Evolutionary conservation across 345 rosid species (phyloP), one percentile per base, ranked within the genome.

Genomic region (Populus simonii): DNA sequence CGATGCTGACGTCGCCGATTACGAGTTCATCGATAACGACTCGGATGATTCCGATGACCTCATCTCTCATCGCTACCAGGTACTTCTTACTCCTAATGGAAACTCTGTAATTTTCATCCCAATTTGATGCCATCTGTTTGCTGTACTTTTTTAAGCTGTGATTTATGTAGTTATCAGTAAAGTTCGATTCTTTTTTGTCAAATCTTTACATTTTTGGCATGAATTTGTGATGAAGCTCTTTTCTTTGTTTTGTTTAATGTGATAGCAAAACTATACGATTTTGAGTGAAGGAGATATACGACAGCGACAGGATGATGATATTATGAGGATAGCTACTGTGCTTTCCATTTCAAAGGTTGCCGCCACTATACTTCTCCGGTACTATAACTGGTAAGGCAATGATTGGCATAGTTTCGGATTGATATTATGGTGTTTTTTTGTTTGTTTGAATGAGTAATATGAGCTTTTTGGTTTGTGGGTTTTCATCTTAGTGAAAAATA

Each of bases 11-110:
- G 77, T 80, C 23, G 90, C 84, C 66, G 97, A 89, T 71, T 92
- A 86, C 75, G 91, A 84, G 84, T 92, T 92, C 85, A 87, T 90
- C 57, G 94, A 91, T 41, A 83, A 92, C 80, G 93, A 83, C 75
- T 85, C 91, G 68, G 94, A 89, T 80, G 97, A 92, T 84, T 89
- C 92, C 68, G 91, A 89, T 70, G 91, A 87, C 75, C 84, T 89
- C 80, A 49, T 84, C 80, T 89, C 86, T 70, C 89, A 86, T 77
- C 92, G 94, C 66, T 87, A 86, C 78, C 94, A 88, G 93, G 97
- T 89, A 22, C 36, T 17, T 62, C 47, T 15, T 12, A 23, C 55
- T 49, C 36, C 20, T 1, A 23, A 3, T 59, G 65, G 65, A 25
- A 59, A 59, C 25, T 1, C 29, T 59, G 65, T 59, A 59, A 59